phyloP scores from a whole-genome alignment of 2,329 filamentous ascomycete species.

The Phyllosticta capitalensis region DNA sequence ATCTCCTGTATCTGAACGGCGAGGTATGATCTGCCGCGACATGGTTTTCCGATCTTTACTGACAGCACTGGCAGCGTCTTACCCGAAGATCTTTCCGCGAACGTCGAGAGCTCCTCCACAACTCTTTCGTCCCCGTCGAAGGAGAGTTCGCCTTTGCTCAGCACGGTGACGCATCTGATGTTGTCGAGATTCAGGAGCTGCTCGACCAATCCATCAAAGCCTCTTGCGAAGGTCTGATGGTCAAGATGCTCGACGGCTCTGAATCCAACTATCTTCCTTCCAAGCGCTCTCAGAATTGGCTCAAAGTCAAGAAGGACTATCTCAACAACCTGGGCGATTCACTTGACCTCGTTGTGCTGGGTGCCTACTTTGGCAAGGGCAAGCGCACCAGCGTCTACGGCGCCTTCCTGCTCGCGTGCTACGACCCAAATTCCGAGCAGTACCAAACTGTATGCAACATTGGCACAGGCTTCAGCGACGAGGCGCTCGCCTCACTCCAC shows the following conservation, averaged over 20 bases:
- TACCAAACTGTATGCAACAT: constrained; percentile 99
- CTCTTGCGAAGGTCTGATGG: constrained; percentile 95
- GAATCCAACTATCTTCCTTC: constrained; percentile 95
- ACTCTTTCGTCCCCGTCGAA: constrained; percentile 66
- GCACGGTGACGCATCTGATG: constrained; percentile 73
- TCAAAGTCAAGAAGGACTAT: constrained; percentile 98
- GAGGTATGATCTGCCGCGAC: constrained; percentile 41
- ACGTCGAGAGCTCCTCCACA: constrained; percentile 63
- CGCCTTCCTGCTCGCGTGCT: constrained; percentile 89
- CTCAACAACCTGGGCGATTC: constrained; percentile 89
- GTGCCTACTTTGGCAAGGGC: constrained; percentile 87
- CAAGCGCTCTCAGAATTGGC: constrained; percentile 94
- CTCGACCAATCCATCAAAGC: constrained; percentile 93
- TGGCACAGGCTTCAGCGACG: constrained; percentile 92
- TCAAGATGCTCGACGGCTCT: constrained; percentile 93
- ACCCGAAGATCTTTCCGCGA: constrained; percentile 82
- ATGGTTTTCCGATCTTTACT: constrained; percentile 11
- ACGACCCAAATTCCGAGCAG: constrained; percentile 67
- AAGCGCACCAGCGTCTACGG: constrained; percentile 95
- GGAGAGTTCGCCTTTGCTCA: constrained; percentile 90
- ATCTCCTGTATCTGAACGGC: constrained; percentile 86
- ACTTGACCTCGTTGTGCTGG: constrained; percentile 88
- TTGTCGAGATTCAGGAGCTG: constrained; percentile 88
- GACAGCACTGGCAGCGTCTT: constrained; percentile 44
- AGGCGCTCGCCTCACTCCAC: constrained; percentile 82